Percentiles rank a stretch among this genome's conserved stretches.
phyloP scores from a whole-genome alignment of 1,284 basidiomycete species.

The Afroboletus lepidellus region DNA sequence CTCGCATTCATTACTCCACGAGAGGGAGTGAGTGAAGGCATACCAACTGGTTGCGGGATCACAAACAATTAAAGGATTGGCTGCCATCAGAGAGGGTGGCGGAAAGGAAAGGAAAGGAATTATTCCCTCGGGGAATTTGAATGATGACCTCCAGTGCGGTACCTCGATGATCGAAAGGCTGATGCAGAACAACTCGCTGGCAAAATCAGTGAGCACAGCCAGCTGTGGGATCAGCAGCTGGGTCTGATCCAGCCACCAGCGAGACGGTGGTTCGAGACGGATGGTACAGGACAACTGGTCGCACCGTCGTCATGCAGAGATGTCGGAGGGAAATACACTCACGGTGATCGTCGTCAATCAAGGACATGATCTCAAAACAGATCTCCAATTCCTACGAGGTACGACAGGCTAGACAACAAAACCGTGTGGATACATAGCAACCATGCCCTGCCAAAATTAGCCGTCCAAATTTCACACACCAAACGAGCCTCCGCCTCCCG shows the following conservation, averaged over 20 bases:
- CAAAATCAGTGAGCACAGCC: conserved; percentile 4
- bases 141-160: conserved; percentile 1
- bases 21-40: conserved; percentile 25
- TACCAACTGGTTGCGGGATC: conserved; percentile 21
- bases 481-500: conserved; percentile 45
- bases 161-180: conserved; percentile 3
- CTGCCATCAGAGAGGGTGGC: conserved; percentile 23
- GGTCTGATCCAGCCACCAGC: conserved; percentile 6
- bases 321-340: not conserved
- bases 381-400: conserved; percentile 3
- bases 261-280: not conserved
- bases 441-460: conserved; percentile 2
- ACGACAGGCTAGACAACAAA: not conserved
- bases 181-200: not conserved
- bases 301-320: conserved; percentile 14
- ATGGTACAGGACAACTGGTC: not conserved
- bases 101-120: conserved; percentile 20
- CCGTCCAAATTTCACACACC: conserved; percentile 20
- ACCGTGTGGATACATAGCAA: conserved; percentile 25
- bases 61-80: conserved; percentile 14
- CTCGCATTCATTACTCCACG: conserved; percentile 35
- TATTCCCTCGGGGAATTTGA: conserved; percentile 9
- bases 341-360: not conserved
- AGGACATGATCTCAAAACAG: conserved; percentile 9
- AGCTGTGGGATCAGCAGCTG: conserved; percentile 7